phyloP scores from a whole-genome alignment of 2,329 filamentous ascomycete species.

The Ramularia collo-cygni region DNA sequence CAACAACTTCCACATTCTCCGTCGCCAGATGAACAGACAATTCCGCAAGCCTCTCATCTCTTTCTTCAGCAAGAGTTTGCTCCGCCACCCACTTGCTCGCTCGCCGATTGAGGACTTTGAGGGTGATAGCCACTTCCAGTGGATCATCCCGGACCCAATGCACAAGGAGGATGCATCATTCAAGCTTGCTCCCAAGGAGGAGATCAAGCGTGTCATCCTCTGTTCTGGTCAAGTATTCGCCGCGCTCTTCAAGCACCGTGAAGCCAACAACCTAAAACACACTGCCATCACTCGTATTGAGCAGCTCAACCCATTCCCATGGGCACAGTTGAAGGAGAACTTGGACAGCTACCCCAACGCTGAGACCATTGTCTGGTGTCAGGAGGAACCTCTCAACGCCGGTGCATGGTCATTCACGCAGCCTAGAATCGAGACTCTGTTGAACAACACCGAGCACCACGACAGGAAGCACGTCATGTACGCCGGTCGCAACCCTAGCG shows the following conservation, averaged over 20 bases:
- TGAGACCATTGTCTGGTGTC: constrained; percentile 93
- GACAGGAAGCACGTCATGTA: constrained; percentile 96
- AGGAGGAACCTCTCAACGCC: constrained; percentile 96
- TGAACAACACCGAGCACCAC: constrained; percentile 89
- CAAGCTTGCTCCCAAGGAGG: constrained; percentile 66
- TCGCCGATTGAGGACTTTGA: constrained; percentile 87
- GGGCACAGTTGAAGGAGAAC: constrained; percentile 94
- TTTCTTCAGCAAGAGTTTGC: constrained; percentile 97
- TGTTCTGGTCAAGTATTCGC: constrained; percentile 94
- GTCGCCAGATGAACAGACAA: constrained; percentile 96
- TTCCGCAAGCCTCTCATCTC: constrained; percentile 97
- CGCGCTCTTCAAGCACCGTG: constrained; percentile 83
- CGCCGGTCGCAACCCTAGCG: constrained; percentile 86
- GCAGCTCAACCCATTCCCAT: constrained; percentile 98
- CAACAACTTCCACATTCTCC: constrained; percentile 93
- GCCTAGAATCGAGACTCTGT: constrained; percentile 89
- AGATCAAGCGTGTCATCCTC: constrained; percentile 90
- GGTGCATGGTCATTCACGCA: constrained; percentile 97
- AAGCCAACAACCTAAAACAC: constrained; percentile 77
- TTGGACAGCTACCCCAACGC: constrained; percentile 95
- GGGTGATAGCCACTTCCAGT: constrained; percentile 86
- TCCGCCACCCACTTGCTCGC: constrained; percentile 87
- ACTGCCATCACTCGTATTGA: constrained; percentile 93
- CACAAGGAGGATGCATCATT: constrained; percentile 59
- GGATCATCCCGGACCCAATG: constrained; percentile 87